Evolutionary conservation across 2,329 filamentous ascomycete genomes (phyloP).

Genomic region (Fusarium citri): DNA sequence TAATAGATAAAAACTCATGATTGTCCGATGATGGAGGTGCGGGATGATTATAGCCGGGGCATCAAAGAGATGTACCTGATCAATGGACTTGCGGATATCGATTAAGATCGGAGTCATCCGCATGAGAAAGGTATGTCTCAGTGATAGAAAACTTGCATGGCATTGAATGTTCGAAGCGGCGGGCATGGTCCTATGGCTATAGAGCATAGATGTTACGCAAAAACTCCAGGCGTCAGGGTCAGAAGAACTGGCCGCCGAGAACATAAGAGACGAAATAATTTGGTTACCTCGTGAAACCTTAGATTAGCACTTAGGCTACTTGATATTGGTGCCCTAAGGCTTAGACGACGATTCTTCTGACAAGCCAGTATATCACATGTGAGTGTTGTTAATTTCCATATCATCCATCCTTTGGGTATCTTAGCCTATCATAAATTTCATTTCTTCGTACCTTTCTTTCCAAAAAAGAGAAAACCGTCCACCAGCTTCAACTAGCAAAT

Average conservation of each 20-base stretch:
- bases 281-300: neutral
- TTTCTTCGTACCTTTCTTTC: neutral
- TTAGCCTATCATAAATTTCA: neutral
- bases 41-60: neutral
- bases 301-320: neutral
- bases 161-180: too few species aligned
- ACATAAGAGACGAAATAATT: neutral
- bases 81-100: neutral
- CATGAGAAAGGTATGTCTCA: neutral
- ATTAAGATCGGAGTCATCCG: neutral
- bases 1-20: neutral
- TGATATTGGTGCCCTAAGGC: neutral
- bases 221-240: too few species aligned
- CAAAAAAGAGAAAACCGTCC: neutral
- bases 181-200: too few species aligned
- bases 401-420: slow-evolving; percentile 3
- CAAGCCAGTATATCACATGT: neutral
- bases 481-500: neutral
- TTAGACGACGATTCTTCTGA: neutral
- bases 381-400: neutral
- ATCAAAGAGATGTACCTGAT: neutral
- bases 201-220: too few species aligned
- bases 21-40: neutral
- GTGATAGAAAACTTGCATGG: too few species aligned
- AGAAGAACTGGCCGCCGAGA: neutral